Conservation (phyloP, 2,329 filamentous ascomycete species). For the Fusarium setosum region DNA sequence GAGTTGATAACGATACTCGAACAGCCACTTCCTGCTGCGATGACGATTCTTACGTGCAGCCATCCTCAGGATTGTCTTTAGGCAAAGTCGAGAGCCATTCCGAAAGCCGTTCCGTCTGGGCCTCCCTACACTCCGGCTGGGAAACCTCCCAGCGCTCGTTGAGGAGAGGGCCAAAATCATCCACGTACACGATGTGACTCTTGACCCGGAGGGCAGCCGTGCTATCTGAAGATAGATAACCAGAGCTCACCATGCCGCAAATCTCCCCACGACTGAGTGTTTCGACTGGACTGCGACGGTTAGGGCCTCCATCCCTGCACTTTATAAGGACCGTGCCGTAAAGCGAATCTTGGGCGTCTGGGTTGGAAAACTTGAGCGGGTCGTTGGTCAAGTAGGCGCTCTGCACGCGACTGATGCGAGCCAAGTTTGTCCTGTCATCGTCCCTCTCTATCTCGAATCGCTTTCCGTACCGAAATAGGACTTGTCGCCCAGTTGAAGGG, state of each 20-base stretch:
- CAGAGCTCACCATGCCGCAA: not conserved
- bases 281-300: too few relatives aligned
- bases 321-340: not conserved
- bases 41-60: too few relatives aligned
- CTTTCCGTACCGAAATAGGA: slow-evolving; percentile 1
- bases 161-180: not conserved
- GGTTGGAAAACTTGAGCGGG: not conserved
- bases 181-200: not conserved
- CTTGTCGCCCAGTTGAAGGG: not conserved
- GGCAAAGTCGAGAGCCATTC: too few relatives aligned
- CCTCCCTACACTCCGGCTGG: too few relatives aligned
- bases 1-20: too few relatives aligned
- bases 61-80: too few relatives aligned
- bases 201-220: not conserved
- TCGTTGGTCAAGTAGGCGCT: not conserved
- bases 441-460: not conserved
- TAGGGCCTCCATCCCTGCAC: not conserved
- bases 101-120: too few relatives aligned
- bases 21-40: too few relatives aligned
- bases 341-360: not conserved
- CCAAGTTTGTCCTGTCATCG: not conserved
- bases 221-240: not conserved
- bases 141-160: not conserved
- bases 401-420: not conserved
- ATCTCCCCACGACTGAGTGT: too few relatives aligned